These are phyloP conservation scores for Colletotrichum melonis DNA, from an alignment of 2,329 filamentous ascomycete genomes.

Conservation along the genomic window DNA sequence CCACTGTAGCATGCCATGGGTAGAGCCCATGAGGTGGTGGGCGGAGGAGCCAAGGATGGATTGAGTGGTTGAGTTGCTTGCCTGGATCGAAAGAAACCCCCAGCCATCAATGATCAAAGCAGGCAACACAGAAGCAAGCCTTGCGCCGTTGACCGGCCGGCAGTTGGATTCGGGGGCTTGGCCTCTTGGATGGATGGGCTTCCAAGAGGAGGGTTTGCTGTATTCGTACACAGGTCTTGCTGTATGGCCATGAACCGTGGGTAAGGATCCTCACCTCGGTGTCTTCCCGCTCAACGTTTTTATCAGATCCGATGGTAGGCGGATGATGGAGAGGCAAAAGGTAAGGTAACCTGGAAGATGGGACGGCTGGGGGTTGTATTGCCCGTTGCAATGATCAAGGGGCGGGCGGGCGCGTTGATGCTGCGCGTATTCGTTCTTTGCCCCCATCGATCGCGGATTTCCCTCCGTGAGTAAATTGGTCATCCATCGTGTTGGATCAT, in stretches of 20 bases:
- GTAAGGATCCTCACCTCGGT: not conserved
- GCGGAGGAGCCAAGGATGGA: not conserved
- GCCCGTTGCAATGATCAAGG: not conserved
- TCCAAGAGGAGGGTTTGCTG: not conserved
- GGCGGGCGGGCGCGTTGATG: no score
- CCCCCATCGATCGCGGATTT: not conserved
- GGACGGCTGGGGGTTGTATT: not conserved
- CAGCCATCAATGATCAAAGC: not conserved
- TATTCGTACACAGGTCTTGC: not conserved
- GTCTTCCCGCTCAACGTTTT: not conserved
- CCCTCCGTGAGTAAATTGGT: not conserved
- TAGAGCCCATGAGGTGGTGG: not conserved
- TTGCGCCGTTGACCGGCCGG: constrained; percentile 21
- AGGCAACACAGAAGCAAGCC: not conserved
- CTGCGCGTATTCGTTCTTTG: not conserved
- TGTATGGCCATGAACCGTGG: not conserved
- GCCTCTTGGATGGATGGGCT: not conserved
- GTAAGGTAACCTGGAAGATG: not conserved
- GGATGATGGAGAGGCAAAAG: not conserved
- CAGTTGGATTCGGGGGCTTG: constrained; percentile 23
- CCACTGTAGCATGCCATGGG: not conserved
- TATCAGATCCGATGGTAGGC: not conserved
- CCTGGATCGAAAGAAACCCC: not conserved
- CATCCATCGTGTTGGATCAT: not conserved
- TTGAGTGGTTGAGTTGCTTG: not conserved